Evolutionary conservation across 441 rosid genomes (phyloP), one percentile per base, ranked within the genome.

Genomic region (Flueggea neowawraea): DNA sequence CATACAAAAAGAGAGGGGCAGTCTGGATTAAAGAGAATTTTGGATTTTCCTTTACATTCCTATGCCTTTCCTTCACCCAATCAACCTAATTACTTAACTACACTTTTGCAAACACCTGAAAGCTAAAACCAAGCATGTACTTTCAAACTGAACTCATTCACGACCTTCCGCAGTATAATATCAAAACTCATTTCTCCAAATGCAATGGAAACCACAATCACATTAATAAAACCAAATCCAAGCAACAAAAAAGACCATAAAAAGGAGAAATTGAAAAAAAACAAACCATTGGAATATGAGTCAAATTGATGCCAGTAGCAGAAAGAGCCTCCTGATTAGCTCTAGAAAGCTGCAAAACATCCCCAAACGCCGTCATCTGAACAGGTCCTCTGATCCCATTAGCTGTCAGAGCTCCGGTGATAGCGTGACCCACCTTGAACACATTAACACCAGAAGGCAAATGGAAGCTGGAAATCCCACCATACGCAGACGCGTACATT

Each of bases 401-500:
- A 51, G 68, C 63, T 80, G 96, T 81, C n/a, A 91, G 50, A 12
- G 97, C 96, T 4, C 81, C 69, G 1, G 89, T 78, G 66, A 95
- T 88, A 48, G 49, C 11, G 13, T 69, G 82, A 31, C 88, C 69
- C 15, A 91, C 78, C 67, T 71, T 85, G 69, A 75, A 82, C 3
- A 77, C 95, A 65, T 91, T 89, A 12, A 63, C 82, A 16, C 86
- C 93, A 3, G 69, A 66, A 16, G 96, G 96, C 43, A 83, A 28
- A 63, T 58, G 12, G 65, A 97, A 91, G 64, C 90, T 91, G 97
- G 68, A 95, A 89, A 77, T 91, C 97, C 97, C 97, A 95, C 98
- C 99, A 91, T n/a, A 95, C 99, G 4, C 80, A 77, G 36, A 95
- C 93, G 75, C 78, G 75, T 39, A 95, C 83, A 32, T 61, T 69